Base-by-base conservation (phyloP, 1,284 basidiomycete genomes). In the Rhodotorula sp. region DNA sequence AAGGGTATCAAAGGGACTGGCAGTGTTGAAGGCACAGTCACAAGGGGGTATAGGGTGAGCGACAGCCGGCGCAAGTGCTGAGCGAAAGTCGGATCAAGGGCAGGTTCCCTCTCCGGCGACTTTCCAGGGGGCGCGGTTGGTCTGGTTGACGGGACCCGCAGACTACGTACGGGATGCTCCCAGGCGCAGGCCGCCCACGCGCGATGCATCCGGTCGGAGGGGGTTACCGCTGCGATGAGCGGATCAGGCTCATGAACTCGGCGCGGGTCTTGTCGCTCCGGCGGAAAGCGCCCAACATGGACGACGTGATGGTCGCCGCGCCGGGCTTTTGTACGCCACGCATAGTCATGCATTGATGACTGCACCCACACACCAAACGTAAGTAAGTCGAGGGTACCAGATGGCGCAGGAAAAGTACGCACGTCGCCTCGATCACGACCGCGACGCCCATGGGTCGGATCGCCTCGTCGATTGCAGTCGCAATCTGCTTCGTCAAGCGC, bases 321-420 rank as follows among this genome's bases (percentile, higher is more conserved):
- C 97, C 96, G 3, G 96, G 96, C 83, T 99, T 99, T 83, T 99
- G 97, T 2, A 99, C 97, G 56, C 97, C 97, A 70, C 97, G 90
- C 95, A 99, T 99, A 2, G 95, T 94, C 97, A 99, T 99, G 81
- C 97, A 99, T 84, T 99, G 87, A 84, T 99, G 97, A 54, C 94
- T 96, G 80, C 70, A 75, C 49, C 79, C 71, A 21, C 64, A 20
- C 34, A 18, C 31, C 26, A 46, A 16, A 21, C 49, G 31, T 23
- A 46, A 16, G 23, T 26, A 43, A 6, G 29, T 15, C 1, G 16
- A 0, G 3, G 1, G 10, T 39, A 31, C 31, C 29, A 18, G 2
- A 18, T 43, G 21, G 2, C n/a, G 29, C 3, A 10, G 46, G 64
- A n/a, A 21, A 31, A n/a, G 58, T 16, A 87, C 92, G 83, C 81